phyloP scores from a whole-genome alignment of 1,284 basidiomycete genomes.

The Ustilago crameri region DNA sequence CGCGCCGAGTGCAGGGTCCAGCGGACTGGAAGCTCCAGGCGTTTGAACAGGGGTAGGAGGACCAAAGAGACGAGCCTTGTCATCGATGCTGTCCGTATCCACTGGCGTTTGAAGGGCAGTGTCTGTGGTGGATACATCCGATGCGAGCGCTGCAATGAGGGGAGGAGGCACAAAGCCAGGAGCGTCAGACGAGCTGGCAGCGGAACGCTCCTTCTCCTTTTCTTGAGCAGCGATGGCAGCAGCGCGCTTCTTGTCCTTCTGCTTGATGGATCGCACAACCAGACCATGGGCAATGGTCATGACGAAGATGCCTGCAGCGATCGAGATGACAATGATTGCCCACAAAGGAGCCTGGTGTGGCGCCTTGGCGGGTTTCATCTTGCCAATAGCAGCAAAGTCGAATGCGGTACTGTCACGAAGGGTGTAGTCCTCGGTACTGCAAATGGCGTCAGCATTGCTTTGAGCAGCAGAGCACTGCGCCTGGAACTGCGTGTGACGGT shows the following conservation, averaged over 20 bases:
- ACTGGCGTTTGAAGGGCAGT: conserved; percentile 17
- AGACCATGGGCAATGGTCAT: conserved; percentile 55
- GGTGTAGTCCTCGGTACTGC: conserved; percentile 58
- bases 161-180: conserved; percentile 9
- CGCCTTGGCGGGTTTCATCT: conserved; percentile 21
- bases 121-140: conserved; percentile 4
- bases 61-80: conserved; percentile 30
- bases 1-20: background rate
- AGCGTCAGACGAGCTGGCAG: conserved; percentile 1
- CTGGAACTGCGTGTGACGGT: conserved; percentile 47
- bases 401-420: conserved; percentile 57
- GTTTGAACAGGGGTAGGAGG: conserved; percentile 8
- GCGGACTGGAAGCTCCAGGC: conserved; percentile 23
- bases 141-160: conserved; percentile 11
- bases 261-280: conserved; percentile 47
- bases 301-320: conserved; percentile 48
- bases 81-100: conserved; percentile 28
- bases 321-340: conserved; percentile 37
- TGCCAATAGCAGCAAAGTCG: conserved; percentile 24
- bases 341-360: conserved; percentile 38
- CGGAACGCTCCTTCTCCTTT: conserved; percentile 22
- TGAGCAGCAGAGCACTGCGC: conserved; percentile 39
- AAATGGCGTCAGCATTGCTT: conserved; percentile 32
- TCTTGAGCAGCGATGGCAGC: conserved; percentile 36
- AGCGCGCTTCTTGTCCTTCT: conserved; percentile 40